Evolutionary conservation across 164 flowering plant genomes (phyloP), one percentile per base, ranked within the genome.

Genomic region (Piper longum): DNA sequence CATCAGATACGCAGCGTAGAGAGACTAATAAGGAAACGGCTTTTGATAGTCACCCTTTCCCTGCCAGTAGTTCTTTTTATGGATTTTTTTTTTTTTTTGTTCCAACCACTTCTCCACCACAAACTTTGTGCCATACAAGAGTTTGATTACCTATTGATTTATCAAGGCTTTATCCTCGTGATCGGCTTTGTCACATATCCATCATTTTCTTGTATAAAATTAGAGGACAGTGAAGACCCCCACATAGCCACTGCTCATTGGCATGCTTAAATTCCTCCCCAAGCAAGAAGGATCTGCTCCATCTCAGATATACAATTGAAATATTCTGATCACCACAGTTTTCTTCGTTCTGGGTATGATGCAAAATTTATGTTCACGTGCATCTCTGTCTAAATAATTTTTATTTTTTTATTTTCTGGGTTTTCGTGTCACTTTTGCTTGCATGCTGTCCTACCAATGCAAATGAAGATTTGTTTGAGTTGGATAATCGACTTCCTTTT

Each of bases 71-170:
- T 52, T 54, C 40, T 6, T 11, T 11, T 39, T 41, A 7, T 8
- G 4, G 36, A 2, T 26, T 26, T 26, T 26, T 26, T 26, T 26
- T 26, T 26, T 26, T 26, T 26, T 26, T 0, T 26, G 36, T 26
- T 26, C 36, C 36, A 26, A 26, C 36, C 5, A 54, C 57, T 14
- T 63, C 65, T 54, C 43, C 54, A 58, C 65, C 65, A 63, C 65
- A 63, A 63, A 54, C 64, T 19, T 56, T 5, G 55, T 51, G 41
- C 26, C 36, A 26, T 26, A 0, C 36, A 26, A 26, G 36, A 26
- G 36, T 2, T 26, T 26, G 36, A 26, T 26, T 26, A 26, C 36
- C 36, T 26, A 26, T 2, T 26, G 36, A 26, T 26, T 26, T 26
- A 17, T 1, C 59, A 17, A 56, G 19, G 36, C 7, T 19, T 56